Evolutionary conservation across 768 basidiomycete species (phyloP), one percentile per base, ranked within the genome.

Genomic region (Cystobasidium tubakii): DNA sequence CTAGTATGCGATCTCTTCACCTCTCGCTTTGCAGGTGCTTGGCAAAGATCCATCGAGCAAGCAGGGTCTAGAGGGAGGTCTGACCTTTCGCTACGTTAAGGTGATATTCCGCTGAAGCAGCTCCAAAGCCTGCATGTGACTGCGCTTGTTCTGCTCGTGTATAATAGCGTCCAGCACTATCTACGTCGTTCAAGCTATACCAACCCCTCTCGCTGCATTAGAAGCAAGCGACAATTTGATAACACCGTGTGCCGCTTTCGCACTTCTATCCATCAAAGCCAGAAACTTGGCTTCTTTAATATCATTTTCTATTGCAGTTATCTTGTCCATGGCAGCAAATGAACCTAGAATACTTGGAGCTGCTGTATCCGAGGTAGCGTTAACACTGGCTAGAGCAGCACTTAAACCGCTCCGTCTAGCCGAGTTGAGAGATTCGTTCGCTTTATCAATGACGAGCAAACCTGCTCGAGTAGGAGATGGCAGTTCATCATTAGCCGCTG

Each of bases 321-420:
- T 60, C 27, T 60, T 60, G 21, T 60, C 57, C 57, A 27, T 27
- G 27, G 57, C 57, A 21, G 57, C 57, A 23, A 60, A 60, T 27
- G 57, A 60, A 12, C 57, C 57, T 2, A 60, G 27, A 15, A 17
- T 31, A 34, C 21, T 60, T 6, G 57, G 29, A 60, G 57, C 57
- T 27, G 57, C 6, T 15, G 23, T 60, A 34, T 60, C 57, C 13
- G 29, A 12, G 12, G 27, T 17, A 27, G 23, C 27, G 2, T 6
- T 60, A 10, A 25, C 57, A 60, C 29, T 15, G 6, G 29, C 15
- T 17, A 34, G 27, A 29, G 57, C 15, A 12, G 57, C 25, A 29
- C 29, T 60, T 6, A 60, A 25, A 60, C 57, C 57, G 15, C 57
- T 34, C 29, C 23, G 12, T 60, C 57, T 27, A 15, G 57, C 57